Conservation (phyloP, 192 early-diverging fungal genomes). For the Gonapodya sp. region DNA sequence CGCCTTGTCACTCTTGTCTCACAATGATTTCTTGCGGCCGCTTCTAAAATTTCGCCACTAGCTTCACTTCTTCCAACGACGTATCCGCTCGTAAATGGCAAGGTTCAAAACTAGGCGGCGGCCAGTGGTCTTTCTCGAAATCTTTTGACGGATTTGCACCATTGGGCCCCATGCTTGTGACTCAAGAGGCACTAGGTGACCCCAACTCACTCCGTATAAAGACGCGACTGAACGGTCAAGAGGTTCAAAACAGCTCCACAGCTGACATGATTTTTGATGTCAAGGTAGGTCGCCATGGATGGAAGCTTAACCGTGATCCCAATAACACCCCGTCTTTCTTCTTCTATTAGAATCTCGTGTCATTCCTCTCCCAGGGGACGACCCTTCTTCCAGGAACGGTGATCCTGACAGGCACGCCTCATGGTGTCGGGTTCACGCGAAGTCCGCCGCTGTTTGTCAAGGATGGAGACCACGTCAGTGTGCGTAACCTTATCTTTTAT, state of each 20-base stretch:
- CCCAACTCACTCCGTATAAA: conserved; percentile 37
- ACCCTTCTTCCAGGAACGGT: conserved; percentile 45
- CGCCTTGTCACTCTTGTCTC: neutral
- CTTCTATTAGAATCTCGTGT: conserved; percentile 24
- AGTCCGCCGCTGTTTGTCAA: conserved; percentile 43
- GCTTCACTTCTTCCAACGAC: conserved; percentile 51
- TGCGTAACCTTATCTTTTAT: conserved; percentile 10
- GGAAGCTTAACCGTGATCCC: too few species aligned
- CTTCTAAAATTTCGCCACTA: too few species aligned
- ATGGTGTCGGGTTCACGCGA: conserved; percentile 20
- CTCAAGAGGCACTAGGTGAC: conserved; percentile 30
- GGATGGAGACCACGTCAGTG: conserved; percentile 34
- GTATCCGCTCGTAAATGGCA: conserved; percentile 52
- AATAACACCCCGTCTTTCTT: too few species aligned
- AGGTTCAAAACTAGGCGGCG: conserved; percentile 21
- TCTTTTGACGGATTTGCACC: conserved; percentile 54
- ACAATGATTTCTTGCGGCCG: too few species aligned
- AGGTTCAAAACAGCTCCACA: conserved; percentile 41
- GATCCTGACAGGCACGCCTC: conserved; percentile 40
- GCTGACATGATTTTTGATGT: conserved; percentile 50
- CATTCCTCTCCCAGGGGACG: conserved; percentile 50
- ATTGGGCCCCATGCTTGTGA: conserved; percentile 46
- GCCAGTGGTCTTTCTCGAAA: conserved; percentile 54
- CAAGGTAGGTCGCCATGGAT: neutral
- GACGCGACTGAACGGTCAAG: conserved; percentile 30